Percentiles rank a stretch among this genome's conserved stretches.
Evolutionary conservation across 2,329 filamentous ascomycete genomes (phyloP).

Genomic region (Fusarium poae): DNA sequence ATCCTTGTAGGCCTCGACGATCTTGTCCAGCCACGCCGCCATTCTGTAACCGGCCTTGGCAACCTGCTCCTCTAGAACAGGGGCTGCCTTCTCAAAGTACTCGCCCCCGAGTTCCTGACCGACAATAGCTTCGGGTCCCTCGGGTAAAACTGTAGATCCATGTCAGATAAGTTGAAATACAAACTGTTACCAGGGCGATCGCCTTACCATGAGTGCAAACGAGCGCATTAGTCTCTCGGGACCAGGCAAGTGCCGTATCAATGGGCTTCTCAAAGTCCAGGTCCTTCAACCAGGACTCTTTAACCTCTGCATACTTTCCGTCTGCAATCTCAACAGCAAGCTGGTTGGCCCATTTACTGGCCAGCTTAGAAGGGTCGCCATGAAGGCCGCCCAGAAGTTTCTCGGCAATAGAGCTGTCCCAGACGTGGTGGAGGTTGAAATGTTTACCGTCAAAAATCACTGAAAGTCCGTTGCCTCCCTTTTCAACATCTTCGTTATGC

Average conservation of each 20-base stretch:
- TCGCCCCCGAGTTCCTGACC: slow-evolving; percentile 71
- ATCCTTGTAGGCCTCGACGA: slow-evolving; percentile 59
- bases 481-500: slow-evolving; percentile 72
- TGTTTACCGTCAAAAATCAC: slow-evolving; percentile 70
- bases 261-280: slow-evolving; percentile 67
- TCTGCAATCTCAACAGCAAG: slow-evolving; percentile 67
- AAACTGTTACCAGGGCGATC: slow-evolving; percentile 8
- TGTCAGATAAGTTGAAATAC: slow-evolving; percentile 34
- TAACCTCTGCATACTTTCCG: slow-evolving; percentile 67
- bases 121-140: slow-evolving; percentile 69
- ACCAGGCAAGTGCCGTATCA: slow-evolving; percentile 72
- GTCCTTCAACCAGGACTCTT: slow-evolving; percentile 68
- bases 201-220: slow-evolving; percentile 71
- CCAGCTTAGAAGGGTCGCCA: slow-evolving; percentile 63
- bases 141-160: slow-evolving; percentile 66
- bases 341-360: slow-evolving; percentile 67
- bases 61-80: slow-evolving; percentile 74
- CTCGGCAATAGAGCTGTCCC: slow-evolving; percentile 79
- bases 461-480: slow-evolving; percentile 76
- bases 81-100: slow-evolving; percentile 74
- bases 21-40: slow-evolving; percentile 74
- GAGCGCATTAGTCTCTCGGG: slow-evolving; percentile 70
- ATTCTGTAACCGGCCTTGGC: slow-evolving; percentile 77
- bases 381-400: slow-evolving; percentile 70
- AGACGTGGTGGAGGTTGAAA: slow-evolving; percentile 78